These are phyloP conservation scores for Helicocarpus griseus DNA, from an alignment of 2,329 filamentous ascomycete species.

Conservation along the genomic window DNA sequence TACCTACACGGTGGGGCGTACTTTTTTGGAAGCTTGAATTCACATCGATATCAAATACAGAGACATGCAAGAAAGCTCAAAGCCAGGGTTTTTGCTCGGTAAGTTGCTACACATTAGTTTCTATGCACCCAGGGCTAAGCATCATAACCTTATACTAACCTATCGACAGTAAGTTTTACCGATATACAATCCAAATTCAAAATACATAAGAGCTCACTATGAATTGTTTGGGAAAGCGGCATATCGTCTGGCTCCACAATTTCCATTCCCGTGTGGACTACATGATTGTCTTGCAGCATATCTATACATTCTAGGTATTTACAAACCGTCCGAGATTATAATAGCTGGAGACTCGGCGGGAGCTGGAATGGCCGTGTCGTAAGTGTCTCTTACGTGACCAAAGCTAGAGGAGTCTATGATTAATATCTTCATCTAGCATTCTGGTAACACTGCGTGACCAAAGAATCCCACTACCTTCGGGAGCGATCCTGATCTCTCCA, in stretches of 20 bases:
- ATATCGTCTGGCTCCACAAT: slow-evolving; percentile 86
- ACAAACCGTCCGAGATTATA: slow-evolving; percentile 73
- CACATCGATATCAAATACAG: slow-evolving; percentile 97
- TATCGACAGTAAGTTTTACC: neutral
- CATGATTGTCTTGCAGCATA: slow-evolving; percentile 87
- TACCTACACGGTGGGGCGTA: slow-evolving; percentile 94
- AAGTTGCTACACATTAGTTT: slow-evolving; percentile 18
- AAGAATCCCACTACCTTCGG: slow-evolving; percentile 74
- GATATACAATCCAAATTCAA: neutral
- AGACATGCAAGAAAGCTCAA: slow-evolving; percentile 89
- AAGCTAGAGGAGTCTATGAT: slow-evolving; percentile 1
- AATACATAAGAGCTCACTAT: neutral
- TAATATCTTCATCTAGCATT: slow-evolving; percentile 39
- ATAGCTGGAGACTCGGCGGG: slow-evolving; percentile 89
- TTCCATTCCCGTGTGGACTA: slow-evolving; percentile 86
- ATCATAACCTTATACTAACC: neutral
- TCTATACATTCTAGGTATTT: slow-evolving; percentile 64
- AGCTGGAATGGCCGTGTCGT: slow-evolving; percentile 73
- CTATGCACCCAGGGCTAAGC: slow-evolving; percentile 5
- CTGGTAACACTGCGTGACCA: slow-evolving; percentile 74
- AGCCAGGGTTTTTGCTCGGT: slow-evolving; percentile 71
- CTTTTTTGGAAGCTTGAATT: slow-evolving; percentile 90
- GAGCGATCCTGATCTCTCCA: slow-evolving; percentile 81
- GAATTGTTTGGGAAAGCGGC: slow-evolving; percentile 36
- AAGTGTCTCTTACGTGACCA: too few relatives aligned